phyloP scores from a whole-genome alignment of 2,329 filamentous ascomycete species.

The Trichoderma sp. region DNA sequence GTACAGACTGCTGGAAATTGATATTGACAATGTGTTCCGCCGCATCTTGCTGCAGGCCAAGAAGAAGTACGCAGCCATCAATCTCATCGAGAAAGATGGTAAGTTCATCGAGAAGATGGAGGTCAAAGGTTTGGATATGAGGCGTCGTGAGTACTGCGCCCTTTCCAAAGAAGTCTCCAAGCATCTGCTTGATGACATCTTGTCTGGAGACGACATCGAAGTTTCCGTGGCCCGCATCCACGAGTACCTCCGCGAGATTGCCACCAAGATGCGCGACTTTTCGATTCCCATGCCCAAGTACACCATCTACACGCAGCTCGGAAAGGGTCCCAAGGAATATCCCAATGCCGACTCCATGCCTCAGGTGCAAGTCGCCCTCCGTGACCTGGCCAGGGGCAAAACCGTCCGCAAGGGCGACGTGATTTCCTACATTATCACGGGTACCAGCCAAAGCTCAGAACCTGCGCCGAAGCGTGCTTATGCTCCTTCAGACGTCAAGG shows the following conservation, averaged over 20 bases:
- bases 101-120: slow-evolving; percentile 94
- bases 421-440: slow-evolving; percentile 90
- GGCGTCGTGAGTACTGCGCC: slow-evolving; percentile 91
- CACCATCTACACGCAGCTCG: slow-evolving; percentile 96
- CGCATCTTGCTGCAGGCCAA: slow-evolving; percentile 92
- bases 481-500: slow-evolving; percentile 76
- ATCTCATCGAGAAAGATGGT: slow-evolving; percentile 82
- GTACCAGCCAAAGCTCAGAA: slow-evolving; percentile 63
- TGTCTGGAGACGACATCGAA: slow-evolving; percentile 91
- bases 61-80: slow-evolving; percentile 99
- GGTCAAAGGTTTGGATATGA: slow-evolving; percentile 98
- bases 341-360: slow-evolving; percentile 95
- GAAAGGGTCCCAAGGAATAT: slow-evolving; percentile 89
- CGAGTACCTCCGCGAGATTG: slow-evolving; percentile 84
- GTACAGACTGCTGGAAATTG: slow-evolving; percentile 90
- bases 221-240: slow-evolving; percentile 85
- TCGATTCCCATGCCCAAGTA: slow-evolving; percentile 78
- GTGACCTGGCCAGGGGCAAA: slow-evolving; percentile 83
- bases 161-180: slow-evolving; percentile 93
- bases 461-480: slow-evolving; percentile 84
- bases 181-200: slow-evolving; percentile 85
- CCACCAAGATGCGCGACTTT: slow-evolving; percentile 79
- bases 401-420: slow-evolving; percentile 90
- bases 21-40: slow-evolving; percentile 96
- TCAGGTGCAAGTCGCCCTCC: slow-evolving; percentile 90